A percentile compares a stretch with the other conserved stretches of the same genome.
Evolutionary conservation across 306 rosid genomes (phyloP).

Genomic region (Cucumis hystrix): DNA sequence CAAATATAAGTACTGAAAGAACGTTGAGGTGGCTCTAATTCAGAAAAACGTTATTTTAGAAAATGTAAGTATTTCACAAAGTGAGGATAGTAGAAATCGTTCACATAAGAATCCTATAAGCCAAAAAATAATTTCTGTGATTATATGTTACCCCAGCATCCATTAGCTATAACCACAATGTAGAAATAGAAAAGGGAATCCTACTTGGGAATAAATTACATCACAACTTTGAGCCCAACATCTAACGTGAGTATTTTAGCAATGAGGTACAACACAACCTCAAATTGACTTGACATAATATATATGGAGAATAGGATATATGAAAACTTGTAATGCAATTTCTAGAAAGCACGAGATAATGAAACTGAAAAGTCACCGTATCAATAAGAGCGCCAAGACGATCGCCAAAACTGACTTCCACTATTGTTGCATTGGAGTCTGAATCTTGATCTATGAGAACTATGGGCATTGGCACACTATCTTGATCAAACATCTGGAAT

Average conservation of each 20-base stretch:
- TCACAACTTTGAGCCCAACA: not conserved
- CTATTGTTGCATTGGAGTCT: slow-evolving; percentile 72
- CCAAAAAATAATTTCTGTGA: not conserved
- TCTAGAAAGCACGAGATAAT: not conserved
- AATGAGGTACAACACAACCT: not conserved
- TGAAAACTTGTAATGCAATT: not conserved
- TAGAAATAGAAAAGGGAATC: not conserved
- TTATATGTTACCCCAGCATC: not conserved
- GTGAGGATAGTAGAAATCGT: not conserved
- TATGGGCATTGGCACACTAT: slow-evolving; percentile 60
- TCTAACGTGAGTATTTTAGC: not conserved
- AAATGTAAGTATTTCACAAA: not conserved
- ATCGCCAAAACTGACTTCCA: slow-evolving; percentile 91
- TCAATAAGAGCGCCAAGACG: slow-evolving; percentile 97
- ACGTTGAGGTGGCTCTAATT: not conserved
- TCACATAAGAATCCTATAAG: not conserved
- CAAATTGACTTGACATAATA: not conserved
- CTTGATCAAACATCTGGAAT: slow-evolving; percentile 45
- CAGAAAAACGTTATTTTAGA: not conserved
- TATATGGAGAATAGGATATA: not conserved
- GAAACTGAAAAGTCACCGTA: slow-evolving; percentile 41
- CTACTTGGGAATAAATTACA: not conserved
- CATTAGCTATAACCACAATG: not conserved
- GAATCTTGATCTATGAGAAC: slow-evolving; percentile 81
- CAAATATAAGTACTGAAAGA: not conserved